These are phyloP conservation scores for Debaryomyces subglobosus DNA, from an alignment of 1,139 yeast species.

Conservation along the genomic window DNA sequence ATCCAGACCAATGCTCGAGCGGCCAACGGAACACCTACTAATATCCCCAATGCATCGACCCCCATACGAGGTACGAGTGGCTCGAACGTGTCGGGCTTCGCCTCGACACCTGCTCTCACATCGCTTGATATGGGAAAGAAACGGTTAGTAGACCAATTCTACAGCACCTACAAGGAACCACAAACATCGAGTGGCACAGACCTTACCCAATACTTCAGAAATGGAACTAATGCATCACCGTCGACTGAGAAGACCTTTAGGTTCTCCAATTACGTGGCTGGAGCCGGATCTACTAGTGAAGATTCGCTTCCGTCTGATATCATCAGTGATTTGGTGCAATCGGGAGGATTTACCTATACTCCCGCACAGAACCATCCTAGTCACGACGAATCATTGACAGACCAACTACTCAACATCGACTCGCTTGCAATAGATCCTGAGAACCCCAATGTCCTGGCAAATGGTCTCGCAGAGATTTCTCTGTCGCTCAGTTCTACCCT, in stretches of 20 bases:
- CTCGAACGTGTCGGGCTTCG: background rate
- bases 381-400: conserved; percentile 32
- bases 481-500: background rate
- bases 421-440: conserved; percentile 18
- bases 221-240: conserved; percentile 1
- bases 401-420: conserved; percentile 39
- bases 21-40: conserved; percentile 1
- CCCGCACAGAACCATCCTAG: conserved; percentile 18
- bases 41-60: conserved; percentile 5
- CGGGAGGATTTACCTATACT: conserved; percentile 28
- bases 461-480: background rate
- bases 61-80: background rate
- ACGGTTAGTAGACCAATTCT: conserved; percentile 47
- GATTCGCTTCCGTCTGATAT: conserved; percentile 8
- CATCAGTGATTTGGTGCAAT: conserved; percentile 13
- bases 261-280: background rate
- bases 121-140: conserved; percentile 25
- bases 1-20: conserved; percentile 4
- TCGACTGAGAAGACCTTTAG: conserved; percentile 2
- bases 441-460: background rate
- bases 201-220: conserved; percentile 7
- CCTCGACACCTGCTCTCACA: background rate
- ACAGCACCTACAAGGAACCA: conserved; percentile 19
- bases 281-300: background rate
- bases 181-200: conserved; percentile 15